phyloP scores from a whole-genome alignment of 352 stramenopile genomes.

The Ophiocytium majus region DNA sequence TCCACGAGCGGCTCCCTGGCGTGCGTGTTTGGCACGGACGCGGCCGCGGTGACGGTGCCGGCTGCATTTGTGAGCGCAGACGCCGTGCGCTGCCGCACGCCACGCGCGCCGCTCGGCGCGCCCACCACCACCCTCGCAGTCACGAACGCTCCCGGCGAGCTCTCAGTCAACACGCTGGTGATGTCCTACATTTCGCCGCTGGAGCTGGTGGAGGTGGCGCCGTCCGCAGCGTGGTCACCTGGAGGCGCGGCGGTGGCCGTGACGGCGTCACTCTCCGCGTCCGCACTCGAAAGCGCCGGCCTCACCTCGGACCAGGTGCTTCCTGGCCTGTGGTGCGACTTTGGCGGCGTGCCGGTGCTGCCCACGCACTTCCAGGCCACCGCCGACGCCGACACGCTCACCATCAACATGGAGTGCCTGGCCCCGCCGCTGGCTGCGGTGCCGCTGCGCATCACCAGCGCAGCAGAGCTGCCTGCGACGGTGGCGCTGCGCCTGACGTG shows the following conservation, averaged over 20 bases:
- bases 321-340: neutral
- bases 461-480: too few relatives aligned
- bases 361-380: too few relatives aligned
- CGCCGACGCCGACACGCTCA: neutral
- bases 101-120: neutral
- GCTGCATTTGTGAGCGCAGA: neutral
- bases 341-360: neutral
- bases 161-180: neutral
- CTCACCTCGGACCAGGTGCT: neutral
- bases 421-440: neutral
- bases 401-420: neutral
- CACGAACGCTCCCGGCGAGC: neutral
- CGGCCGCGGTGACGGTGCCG: neutral
- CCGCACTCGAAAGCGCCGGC: too few relatives aligned
- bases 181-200: neutral
- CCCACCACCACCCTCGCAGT: neutral
- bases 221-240: neutral
- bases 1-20: neutral
- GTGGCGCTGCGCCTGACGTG: neutral
- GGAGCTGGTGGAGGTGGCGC: neutral
- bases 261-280: neutral
- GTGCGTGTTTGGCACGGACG: constrained; percentile 31
- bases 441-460: neutral
- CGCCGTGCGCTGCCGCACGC: neutral
- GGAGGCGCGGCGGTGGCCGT: neutral